These are phyloP conservation scores for Stramenopiles sp. DNA, from an alignment of 352 stramenopile genomes.

Conservation along the genomic window DNA sequence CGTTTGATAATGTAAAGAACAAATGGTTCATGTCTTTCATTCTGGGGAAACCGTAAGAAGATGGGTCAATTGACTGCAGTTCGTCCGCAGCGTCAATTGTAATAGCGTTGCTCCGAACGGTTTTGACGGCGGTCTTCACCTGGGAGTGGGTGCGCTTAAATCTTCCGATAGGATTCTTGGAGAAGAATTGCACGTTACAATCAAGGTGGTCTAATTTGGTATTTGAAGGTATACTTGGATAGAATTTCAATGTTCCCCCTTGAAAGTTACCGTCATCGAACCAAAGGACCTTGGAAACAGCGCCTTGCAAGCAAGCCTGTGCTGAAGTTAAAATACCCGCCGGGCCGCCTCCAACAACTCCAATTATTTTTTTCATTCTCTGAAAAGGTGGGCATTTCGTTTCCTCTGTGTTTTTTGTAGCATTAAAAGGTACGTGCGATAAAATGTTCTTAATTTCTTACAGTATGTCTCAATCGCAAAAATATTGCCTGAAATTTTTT, in stretches of 20 bases:
- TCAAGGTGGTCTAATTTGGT: conserved; percentile 10
- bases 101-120: background rate
- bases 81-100: background rate
- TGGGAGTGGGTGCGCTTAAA: background rate
- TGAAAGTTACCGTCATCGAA: background rate
- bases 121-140: background rate
- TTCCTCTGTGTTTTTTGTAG: too few species aligned
- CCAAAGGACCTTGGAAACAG: background rate
- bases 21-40: background rate
- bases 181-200: background rate
- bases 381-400: too few species aligned
- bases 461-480: too few species aligned
- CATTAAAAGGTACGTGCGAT: too few species aligned
- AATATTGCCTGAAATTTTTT: too few species aligned
- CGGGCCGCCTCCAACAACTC: background rate
- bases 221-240: background rate
- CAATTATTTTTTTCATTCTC: too few species aligned
- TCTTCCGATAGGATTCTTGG: background rate
- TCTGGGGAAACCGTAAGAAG: background rate
- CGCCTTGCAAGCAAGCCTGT: background rate
- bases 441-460: too few species aligned
- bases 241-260: background rate
- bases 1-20: background rate
- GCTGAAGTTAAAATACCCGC: background rate
- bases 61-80: background rate